Percentiles rank a stretch among this genome's conserved stretches.
Conservation (phyloP, 2,329 filamentous ascomycete genomes). For the Hyphodiscus sp. region DNA sequence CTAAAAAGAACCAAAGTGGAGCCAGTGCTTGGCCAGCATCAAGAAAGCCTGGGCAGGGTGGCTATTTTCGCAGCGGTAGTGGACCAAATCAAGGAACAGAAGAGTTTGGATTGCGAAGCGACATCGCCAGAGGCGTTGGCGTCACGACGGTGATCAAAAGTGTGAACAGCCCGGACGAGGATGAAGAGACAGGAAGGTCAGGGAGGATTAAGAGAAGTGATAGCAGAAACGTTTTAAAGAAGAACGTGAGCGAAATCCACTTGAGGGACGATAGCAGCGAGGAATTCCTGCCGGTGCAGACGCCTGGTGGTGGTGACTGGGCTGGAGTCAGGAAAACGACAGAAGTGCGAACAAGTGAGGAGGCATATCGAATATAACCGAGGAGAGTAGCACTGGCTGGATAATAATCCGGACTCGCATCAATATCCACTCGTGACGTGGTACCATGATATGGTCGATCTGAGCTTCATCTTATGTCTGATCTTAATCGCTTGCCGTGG, state of each 20-base stretch:
- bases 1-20: neutral
- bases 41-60: neutral
- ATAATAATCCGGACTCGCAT: neutral
- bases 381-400: neutral
- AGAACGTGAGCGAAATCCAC: slow-evolving; percentile 3
- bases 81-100: neutral
- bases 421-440: neutral
- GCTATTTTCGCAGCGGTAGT: slow-evolving; percentile 9
- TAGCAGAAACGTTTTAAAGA: slow-evolving; percentile 1
- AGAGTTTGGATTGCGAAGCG: slow-evolving; percentile 7
- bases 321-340: slow-evolving; percentile 10
- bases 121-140: slow-evolving; percentile 7
- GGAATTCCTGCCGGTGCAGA: slow-evolving; percentile 4
- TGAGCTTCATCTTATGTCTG: neutral
- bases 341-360: slow-evolving; percentile 6
- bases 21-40: neutral
- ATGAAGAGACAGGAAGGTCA: neutral
- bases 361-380: no score
- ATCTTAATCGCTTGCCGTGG: neutral
- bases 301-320: neutral
- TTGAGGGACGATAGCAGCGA: slow-evolving; percentile 13
- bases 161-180: slow-evolving; percentile 1
- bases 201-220: slow-evolving; percentile 1
- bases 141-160: slow-evolving; percentile 12
- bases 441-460: neutral